Evolutionary conservation across 148 eudicot species (phyloP), one percentile per base, ranked within the genome.

Genomic region (Vaccinium vitisidaea): DNA sequence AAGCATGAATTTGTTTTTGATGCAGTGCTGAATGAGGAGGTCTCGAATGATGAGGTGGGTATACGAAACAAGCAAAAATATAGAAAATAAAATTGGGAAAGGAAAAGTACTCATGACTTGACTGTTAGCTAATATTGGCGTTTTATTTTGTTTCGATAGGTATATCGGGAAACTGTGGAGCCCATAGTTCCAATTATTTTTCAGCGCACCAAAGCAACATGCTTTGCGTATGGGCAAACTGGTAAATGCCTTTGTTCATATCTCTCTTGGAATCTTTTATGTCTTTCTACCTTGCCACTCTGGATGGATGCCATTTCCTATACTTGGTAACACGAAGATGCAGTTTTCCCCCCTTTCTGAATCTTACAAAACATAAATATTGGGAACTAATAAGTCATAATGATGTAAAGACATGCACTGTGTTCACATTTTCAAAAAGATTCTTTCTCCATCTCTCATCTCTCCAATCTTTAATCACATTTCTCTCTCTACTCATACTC

Each of bases 221-320:
- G 99, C 90, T 97, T 97, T 90, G 99, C 99, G 39, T 97, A 95
- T 92, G 99, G 99, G 54, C 99, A 97, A 87, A 97, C 99, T 88
- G 99, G 99, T 97, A 79, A 43, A 58, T 49, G 50, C 48, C 25
- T 61, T 48, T 39, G 14, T 32, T 53, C 54, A 80, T 46, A 23
- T 61, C 39, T 75, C 30, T 75, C 53, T 19, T 75, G 54, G 27
- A 75, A 8, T 32, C 48, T 36, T 2, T 18, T 6, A 73, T 73
- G 13, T 27, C 39, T 69, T 27, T 69, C 74, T 69, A 12, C 74
- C 39, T 69, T 69, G 23, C 39, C 36, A 27, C 36, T 67, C 16
- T 4, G 18, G 25, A 69, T 65, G 74, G 12, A 21, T 39, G 49
- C 77, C 18, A 0, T 39, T 46, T 75, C 78, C 23, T 10, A 5